phyloP scores from a whole-genome alignment of 345 rosid genomes.

The Pelargonium nanum region DNA sequence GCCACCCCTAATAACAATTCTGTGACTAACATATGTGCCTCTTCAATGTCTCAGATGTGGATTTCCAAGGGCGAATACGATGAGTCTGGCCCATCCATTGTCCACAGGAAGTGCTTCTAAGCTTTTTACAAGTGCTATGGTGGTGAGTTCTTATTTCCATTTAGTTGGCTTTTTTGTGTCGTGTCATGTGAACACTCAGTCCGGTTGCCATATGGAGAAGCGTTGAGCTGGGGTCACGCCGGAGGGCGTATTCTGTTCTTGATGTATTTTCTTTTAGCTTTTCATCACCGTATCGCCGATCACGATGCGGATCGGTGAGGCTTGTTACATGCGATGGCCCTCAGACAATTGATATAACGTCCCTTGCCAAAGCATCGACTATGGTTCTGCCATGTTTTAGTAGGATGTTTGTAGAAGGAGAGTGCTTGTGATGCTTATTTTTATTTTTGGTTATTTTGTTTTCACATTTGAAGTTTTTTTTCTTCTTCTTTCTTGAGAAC shows the following conservation, averaged over 20 bases:
- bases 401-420: constrained; percentile 36
- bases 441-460: constrained; percentile 3
- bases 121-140: constrained; percentile 12
- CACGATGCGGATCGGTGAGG: constrained; percentile 6
- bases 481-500: background rate
- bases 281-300: background rate
- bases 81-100: constrained; percentile 56
- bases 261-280: no score
- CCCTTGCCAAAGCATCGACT: constrained; percentile 13
- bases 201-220: constrained; percentile 21
- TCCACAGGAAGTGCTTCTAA: constrained; percentile 67
- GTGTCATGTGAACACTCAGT: constrained; percentile 29
- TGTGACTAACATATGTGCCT: constrained; percentile 3
- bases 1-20: no score
- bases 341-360: constrained; percentile 13
- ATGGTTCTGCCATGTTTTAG: constrained; percentile 24
- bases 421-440: constrained; percentile 38
- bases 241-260: constrained; percentile 12
- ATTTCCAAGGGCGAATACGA: constrained; percentile 57
- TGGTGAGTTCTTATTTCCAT: constrained; percentile 35
- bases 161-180: constrained; percentile 35
- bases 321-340: constrained; percentile 3
- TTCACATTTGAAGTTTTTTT: constrained; percentile 22
- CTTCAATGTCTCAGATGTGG: constrained; percentile 40
- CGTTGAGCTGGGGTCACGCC: constrained; percentile 14